Percentiles rank a stretch among this genome's conserved stretches.
These are phyloP conservation scores for Soucietia sequanensis DNA, from an alignment of 805 yeast genomes.

Conservation along the genomic window DNA sequence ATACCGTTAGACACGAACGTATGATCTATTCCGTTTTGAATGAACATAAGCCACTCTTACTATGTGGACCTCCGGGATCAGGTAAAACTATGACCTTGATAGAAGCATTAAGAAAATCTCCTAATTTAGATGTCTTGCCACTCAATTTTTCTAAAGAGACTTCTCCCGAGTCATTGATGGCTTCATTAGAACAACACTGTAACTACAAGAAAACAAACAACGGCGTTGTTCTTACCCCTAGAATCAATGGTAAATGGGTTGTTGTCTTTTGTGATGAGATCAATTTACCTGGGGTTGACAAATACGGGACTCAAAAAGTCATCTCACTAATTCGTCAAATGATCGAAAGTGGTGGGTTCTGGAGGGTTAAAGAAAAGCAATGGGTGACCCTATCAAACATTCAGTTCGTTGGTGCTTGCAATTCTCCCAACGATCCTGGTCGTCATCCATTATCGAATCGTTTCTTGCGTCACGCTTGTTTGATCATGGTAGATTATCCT, in stretches of 20 bases:
- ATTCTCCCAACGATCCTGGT: conserved; percentile 82
- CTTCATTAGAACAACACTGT: conserved; percentile 72
- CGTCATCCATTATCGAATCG: conserved; percentile 56
- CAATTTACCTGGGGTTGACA: conserved; percentile 73
- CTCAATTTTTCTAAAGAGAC: conserved; percentile 85
- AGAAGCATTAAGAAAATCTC: conserved; percentile 59
- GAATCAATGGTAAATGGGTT: conserved; percentile 61
- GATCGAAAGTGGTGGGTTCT: conserved; percentile 73
- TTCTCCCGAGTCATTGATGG: conserved; percentile 56
- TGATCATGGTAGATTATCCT: conserved; percentile 81
- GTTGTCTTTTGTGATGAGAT: conserved; percentile 91
- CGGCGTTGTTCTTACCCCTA: conserved; percentile 60
- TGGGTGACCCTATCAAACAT: conserved; percentile 69
- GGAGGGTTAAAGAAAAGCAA: conserved; percentile 55
- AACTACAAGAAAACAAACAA: conserved; percentile 49
- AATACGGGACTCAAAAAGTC: conserved; percentile 70
- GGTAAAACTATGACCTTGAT: conserved; percentile 93
- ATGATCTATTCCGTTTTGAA: conserved; percentile 56
- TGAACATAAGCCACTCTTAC: conserved; percentile 57
- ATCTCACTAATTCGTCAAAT: conserved; percentile 73
- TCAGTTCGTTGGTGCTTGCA: conserved; percentile 94
- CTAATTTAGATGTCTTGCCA: conserved; percentile 58
- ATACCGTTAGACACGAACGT: conserved; percentile 67
- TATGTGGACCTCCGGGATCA: conserved; percentile 97
- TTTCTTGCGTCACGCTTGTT: conserved; percentile 63